These are phyloP conservation scores for Magnusiomyces paraingens DNA, from an alignment of 1,139 yeast genomes.

Conservation along the genomic window DNA sequence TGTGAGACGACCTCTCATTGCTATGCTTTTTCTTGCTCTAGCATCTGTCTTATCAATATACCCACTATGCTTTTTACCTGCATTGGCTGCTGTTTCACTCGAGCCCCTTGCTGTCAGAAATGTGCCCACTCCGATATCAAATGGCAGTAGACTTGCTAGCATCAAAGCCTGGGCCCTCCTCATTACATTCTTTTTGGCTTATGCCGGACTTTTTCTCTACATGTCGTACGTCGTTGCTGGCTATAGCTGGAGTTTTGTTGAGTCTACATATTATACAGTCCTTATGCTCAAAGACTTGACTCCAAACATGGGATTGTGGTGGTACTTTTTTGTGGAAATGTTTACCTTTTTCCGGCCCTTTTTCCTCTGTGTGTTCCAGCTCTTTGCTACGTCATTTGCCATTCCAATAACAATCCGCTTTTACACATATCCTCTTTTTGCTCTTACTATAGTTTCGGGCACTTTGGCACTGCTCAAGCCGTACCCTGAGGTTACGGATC, in stretches of 20 bases:
- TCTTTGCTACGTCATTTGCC: conserved; percentile 62
- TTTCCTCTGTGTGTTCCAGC: conserved; percentile 75
- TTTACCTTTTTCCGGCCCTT: conserved; percentile 83
- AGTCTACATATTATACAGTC: conserved; percentile 56
- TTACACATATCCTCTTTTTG: conserved; percentile 49
- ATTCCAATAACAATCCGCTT: conserved; percentile 72
- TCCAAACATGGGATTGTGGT: conserved; percentile 93
- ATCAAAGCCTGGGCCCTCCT: conserved; percentile 16
- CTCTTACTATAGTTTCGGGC: conserved; percentile 54
- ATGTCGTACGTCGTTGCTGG: conserved; percentile 40
- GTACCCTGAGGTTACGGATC: conserved; percentile 83
- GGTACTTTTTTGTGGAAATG: conserved; percentile 96
- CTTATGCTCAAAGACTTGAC: conserved; percentile 59
- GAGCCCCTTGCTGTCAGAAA: conserved; percentile 35
- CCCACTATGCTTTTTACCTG: conserved; percentile 40
- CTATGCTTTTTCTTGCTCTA: conserved; percentile 52
- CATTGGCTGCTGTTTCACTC: conserved; percentile 17
- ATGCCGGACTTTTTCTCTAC: conserved; percentile 34
- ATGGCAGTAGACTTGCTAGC: conserved; percentile 2
- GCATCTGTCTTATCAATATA: conserved; percentile 62
- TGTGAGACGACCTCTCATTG: conserved; percentile 37
- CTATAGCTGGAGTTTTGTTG: conserved; percentile 47
- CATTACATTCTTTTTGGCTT: conserved; percentile 17
- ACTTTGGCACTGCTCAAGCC: conserved; percentile 72
- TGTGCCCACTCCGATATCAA: neutral